These are phyloP conservation scores for Xylaria curta DNA, from an alignment of 495 filamentous ascomycete species.

Conservation along the genomic window DNA sequence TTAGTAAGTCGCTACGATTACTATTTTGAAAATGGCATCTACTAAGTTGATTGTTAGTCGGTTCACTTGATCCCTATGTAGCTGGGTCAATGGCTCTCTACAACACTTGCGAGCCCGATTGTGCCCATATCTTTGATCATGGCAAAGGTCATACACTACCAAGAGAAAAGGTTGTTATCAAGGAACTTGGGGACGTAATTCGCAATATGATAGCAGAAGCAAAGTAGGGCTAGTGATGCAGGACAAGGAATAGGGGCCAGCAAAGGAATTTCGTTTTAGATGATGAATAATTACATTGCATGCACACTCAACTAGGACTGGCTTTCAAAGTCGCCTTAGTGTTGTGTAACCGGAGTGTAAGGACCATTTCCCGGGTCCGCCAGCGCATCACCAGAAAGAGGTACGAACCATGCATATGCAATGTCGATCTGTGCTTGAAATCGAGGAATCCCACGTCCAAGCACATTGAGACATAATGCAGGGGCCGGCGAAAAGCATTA, in stretches of 20 bases:
- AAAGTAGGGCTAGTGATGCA: conserved; percentile 4
- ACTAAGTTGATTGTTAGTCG: conserved; percentile 46
- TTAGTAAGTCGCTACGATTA: conserved; percentile 48
- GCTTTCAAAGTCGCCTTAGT: background rate
- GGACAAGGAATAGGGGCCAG: background rate
- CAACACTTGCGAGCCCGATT: conserved; percentile 64
- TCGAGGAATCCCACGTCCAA: background rate
- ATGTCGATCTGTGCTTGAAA: conserved; percentile 12
- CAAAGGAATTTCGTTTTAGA: background rate
- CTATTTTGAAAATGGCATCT: background rate
- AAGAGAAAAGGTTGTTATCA: conserved; percentile 56
- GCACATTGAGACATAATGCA: background rate
- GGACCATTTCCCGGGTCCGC: background rate
- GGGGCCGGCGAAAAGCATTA: background rate
- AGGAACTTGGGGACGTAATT: conserved; percentile 56
- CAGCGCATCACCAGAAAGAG: background rate
- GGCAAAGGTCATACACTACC: conserved; percentile 64
- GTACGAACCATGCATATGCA: background rate
- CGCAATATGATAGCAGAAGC: conserved; percentile 45
- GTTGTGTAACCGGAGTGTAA: background rate
- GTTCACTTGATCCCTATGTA: conserved; percentile 63
- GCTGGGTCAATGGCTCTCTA: conserved; percentile 63
- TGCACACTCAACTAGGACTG: background rate
- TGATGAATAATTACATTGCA: conserved; percentile 8
- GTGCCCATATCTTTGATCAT: conserved; percentile 63